These are phyloP conservation scores for Saccharomyces mikatae DNA, from an alignment of 805 yeast genomes.

Conservation along the genomic window DNA sequence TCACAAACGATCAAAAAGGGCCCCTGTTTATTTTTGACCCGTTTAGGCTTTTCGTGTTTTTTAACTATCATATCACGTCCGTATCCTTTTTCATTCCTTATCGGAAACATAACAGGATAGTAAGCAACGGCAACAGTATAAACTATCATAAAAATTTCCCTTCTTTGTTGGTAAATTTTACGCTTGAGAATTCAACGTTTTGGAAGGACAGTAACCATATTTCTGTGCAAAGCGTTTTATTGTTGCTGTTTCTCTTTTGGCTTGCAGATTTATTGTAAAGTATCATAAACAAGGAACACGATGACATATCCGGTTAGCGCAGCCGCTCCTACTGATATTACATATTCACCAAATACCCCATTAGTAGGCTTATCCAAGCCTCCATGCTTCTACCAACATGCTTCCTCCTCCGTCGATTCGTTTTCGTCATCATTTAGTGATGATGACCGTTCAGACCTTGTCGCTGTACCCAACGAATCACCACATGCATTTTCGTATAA, in stretches of 20 bases:
- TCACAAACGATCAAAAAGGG: neutral
- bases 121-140: neutral
- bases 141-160: neutral
- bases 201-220: neutral
- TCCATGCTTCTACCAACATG: neutral
- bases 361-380: neutral
- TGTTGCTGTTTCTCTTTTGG: neutral
- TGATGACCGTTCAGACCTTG: neutral
- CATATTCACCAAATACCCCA: neutral
- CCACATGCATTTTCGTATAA: constrained; percentile 80
- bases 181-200: neutral
- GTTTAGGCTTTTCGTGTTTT: neutral
- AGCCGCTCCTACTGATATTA: neutral
- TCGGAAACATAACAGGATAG: neutral
- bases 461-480: constrained; percentile 54
- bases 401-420: neutral
- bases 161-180: neutral
- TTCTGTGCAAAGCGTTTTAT: neutral
- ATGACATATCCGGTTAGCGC: neutral
- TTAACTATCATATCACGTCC: neutral
- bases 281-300: neutral
- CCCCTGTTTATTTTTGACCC: neutral
- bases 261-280: neutral
- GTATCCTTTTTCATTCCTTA: neutral
- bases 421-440: neutral